phyloP scores from a whole-genome alignment of 345 rosid species.

The Salix viminalis region DNA sequence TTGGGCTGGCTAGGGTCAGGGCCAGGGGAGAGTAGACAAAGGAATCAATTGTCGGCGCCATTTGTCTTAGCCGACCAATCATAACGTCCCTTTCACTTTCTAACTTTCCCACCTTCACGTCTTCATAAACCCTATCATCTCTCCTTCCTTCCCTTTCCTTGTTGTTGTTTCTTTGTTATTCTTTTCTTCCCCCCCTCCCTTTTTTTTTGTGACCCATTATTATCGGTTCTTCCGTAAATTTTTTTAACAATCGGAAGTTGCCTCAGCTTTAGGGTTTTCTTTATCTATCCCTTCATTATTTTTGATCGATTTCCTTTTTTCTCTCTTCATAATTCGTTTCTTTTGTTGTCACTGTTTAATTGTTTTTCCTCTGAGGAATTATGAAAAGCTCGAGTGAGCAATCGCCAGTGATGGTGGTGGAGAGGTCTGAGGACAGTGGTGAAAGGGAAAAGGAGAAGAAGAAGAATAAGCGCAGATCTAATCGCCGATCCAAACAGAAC shows the following conservation, averaged over 20 bases:
- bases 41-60: constrained; percentile 55
- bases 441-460: too few relatives aligned
- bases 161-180: neutral
- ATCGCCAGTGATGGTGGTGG: too few relatives aligned
- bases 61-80: constrained; percentile 51
- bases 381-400: too few relatives aligned
- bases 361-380: neutral
- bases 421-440: too few relatives aligned
- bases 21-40: constrained; percentile 22
- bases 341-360: neutral
- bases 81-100: constrained; percentile 13
- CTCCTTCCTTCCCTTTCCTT: too few relatives aligned
- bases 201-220: neutral
- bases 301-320: neutral
- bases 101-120: neutral
- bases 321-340: neutral
- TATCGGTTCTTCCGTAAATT: constrained; percentile 42
- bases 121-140: too few relatives aligned
- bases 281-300: neutral
- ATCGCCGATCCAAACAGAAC: constrained; percentile 62
- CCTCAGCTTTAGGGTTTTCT: constrained; percentile 3
- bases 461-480: constrained; percentile 11
- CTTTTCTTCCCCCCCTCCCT: neutral
- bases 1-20: neutral
- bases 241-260: constrained; percentile 55